Percentiles rank a stretch among this genome's conserved stretches.
These are phyloP conservation scores for Purpureocillium takamizusanense DNA, from an alignment of 2,329 filamentous ascomycete species.

Conservation along the genomic window DNA sequence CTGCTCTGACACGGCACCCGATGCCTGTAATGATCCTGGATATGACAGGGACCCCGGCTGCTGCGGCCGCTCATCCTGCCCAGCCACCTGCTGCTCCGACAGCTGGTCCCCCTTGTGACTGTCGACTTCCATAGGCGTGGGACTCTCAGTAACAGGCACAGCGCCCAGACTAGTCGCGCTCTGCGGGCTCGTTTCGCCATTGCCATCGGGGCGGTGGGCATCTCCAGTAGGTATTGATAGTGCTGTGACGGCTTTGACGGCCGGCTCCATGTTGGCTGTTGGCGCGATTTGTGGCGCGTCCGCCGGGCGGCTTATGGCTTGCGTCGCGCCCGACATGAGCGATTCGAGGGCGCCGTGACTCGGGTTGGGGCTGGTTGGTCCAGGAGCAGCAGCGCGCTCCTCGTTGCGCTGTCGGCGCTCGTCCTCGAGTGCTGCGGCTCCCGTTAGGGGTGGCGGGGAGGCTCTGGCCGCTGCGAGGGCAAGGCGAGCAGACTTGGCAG, in stretches of 20 bases:
- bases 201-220: slow-evolving; percentile 26
- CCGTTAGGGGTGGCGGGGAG: slow-evolving; percentile 40
- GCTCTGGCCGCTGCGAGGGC: slow-evolving; percentile 31
- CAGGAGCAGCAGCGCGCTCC: slow-evolving; percentile 23
- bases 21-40: slow-evolving; percentile 39
- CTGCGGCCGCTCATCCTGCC: slow-evolving; percentile 40
- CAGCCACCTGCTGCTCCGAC: slow-evolving; percentile 29
- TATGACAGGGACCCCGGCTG: slow-evolving; percentile 45
- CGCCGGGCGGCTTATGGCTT: slow-evolving; percentile 46
- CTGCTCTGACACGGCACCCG: slow-evolving; percentile 32
- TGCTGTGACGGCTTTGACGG: slow-evolving; percentile 25
- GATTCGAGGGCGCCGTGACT: slow-evolving; percentile 43
- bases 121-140: slow-evolving; percentile 47
- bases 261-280: slow-evolving; percentile 33
- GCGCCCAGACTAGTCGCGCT: slow-evolving; percentile 33
- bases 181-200: slow-evolving; percentile 32
- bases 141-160: slow-evolving; percentile 38
- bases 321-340: slow-evolving; percentile 42
- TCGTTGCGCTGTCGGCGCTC: slow-evolving; percentile 38
- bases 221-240: slow-evolving; percentile 22
- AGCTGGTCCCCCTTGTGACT: slow-evolving; percentile 27
- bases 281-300: slow-evolving; percentile 38
- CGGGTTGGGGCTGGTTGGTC: slow-evolving; percentile 42
- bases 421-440: slow-evolving; percentile 45
- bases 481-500: slow-evolving; percentile 44